A percentile compares a stretch with the other conserved stretches of the same genome.
Evolutionary conservation across 495 filamentous ascomycete species (phyloP).

Genomic region (Hypoxylon crocopeplum): DNA sequence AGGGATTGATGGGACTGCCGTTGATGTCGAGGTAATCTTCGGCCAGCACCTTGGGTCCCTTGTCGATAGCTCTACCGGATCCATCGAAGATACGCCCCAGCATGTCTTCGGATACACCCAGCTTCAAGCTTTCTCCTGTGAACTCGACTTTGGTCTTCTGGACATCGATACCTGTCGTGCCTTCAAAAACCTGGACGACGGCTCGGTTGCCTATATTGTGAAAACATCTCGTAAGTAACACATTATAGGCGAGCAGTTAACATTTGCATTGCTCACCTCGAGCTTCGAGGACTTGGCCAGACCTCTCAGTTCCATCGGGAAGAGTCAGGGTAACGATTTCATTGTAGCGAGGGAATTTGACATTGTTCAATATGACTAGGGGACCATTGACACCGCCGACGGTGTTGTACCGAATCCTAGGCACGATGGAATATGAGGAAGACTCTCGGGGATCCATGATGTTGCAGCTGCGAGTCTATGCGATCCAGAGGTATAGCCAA

Average conservation of each 20-base stretch:
- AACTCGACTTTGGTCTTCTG: constrained; percentile 99
- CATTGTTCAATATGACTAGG: constrained; percentile 95
- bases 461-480: constrained; percentile 19
- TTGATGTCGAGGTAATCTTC: constrained; percentile 99
- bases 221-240: constrained; percentile 30
- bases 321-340: constrained; percentile 97
- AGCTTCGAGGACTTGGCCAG: constrained; percentile 96
- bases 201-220: constrained; percentile 76
- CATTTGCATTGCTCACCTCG: constrained; percentile 64
- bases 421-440: constrained; percentile 72
- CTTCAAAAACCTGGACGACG: constrained; percentile 97
- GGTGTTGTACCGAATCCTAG: constrained; percentile 95
- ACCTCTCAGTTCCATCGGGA: constrained; percentile 91
- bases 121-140: constrained; percentile 93
- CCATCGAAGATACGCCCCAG: constrained; percentile 98
- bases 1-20: constrained; percentile 98
- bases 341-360: constrained; percentile 97
- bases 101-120: constrained; percentile 99
- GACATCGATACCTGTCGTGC: constrained; percentile 95
- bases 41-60: constrained; percentile 96
- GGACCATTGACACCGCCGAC: constrained; percentile 98
- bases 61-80: constrained; percentile 95
- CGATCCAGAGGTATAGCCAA: constrained; percentile 13
- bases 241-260: background rate
- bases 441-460: constrained; percentile 86